Percentiles rank a stretch among this genome's conserved stretches.
phyloP scores from a whole-genome alignment of 2,329 filamentous ascomycete species.

The Bipolaris zeicola region DNA sequence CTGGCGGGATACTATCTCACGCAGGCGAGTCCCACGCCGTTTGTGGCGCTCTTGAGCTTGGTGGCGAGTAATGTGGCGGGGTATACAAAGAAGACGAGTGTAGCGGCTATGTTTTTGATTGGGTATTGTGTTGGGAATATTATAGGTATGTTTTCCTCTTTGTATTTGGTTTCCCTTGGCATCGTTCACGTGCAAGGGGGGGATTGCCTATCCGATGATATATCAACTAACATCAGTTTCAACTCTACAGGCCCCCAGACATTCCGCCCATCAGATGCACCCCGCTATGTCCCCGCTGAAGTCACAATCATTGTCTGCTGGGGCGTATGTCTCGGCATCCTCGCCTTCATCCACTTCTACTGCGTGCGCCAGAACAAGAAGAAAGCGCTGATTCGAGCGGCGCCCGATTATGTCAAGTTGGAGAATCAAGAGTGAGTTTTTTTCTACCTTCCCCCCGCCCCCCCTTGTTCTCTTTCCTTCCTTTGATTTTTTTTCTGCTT shows the following conservation, averaged over 20 bases:
- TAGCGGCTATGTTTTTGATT: slow-evolving; percentile 57
- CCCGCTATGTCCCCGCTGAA: slow-evolving; percentile 66
- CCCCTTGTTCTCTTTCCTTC: too few relatives aligned
- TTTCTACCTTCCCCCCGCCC: too few relatives aligned
- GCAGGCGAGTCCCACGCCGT: slow-evolving; percentile 63
- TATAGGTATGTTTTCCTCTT: slow-evolving; percentile 30
- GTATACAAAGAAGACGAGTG: slow-evolving; percentile 65
- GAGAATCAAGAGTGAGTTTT: slow-evolving; percentile 66
- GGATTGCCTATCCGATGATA: not conserved
- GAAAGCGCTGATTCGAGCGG: slow-evolving; percentile 60
- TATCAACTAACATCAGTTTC: not conserved
- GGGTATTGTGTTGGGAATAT: slow-evolving; percentile 51
- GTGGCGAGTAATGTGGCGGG: slow-evolving; percentile 67
- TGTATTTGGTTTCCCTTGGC: not conserved
- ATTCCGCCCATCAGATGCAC: slow-evolving; percentile 38
- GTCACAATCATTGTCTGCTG: slow-evolving; percentile 68
- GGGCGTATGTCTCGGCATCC: slow-evolving; percentile 58
- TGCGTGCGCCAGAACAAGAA: slow-evolving; percentile 63
- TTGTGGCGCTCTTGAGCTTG: slow-evolving; percentile 67
- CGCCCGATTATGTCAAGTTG: slow-evolving; percentile 63
- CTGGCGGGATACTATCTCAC: slow-evolving; percentile 71
- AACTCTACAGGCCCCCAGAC: slow-evolving; percentile 50
- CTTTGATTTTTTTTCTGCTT: too few relatives aligned
- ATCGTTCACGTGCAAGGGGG: too few relatives aligned
- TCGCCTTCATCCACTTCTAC: slow-evolving; percentile 68